phyloP scores from a whole-genome alignment of 345 rosid species.

The Camelina hispida region DNA sequence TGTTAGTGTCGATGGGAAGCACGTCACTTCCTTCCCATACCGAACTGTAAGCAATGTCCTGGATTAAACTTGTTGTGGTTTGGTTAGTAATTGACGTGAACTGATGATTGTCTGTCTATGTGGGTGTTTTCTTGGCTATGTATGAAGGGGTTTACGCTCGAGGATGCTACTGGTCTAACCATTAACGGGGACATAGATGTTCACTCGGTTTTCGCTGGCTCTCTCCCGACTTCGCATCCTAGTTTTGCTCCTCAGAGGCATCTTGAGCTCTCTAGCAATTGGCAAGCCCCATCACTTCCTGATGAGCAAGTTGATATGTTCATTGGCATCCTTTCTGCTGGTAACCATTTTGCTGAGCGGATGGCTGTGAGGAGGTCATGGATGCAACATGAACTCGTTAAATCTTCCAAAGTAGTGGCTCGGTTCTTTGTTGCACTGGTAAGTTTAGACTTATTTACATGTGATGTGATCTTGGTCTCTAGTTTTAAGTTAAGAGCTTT shows the following conservation, averaged over 20 bases:
- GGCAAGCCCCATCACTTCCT: conserved; percentile 76
- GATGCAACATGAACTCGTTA: conserved; percentile 80
- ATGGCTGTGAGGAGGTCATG: conserved; percentile 95
- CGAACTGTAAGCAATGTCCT: conserved; percentile 63
- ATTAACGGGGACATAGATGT: conserved; percentile 76
- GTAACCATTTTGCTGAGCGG: conserved; percentile 85
- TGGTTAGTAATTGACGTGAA: conserved; percentile 21
- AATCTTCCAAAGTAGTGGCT: conserved; percentile 77
- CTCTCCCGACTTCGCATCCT: conserved; percentile 77
- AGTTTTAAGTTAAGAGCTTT: background rate
- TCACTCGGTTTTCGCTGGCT: conserved; percentile 71
- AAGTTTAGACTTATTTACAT: conserved; percentile 29
- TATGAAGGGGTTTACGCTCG: conserved; percentile 78
- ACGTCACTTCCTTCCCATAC: conserved; percentile 81
- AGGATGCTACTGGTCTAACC: conserved; percentile 90
- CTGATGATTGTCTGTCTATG: conserved; percentile 1
- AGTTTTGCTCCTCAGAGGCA: conserved; percentile 74
- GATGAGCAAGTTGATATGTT: conserved; percentile 63
- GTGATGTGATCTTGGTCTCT: conserved; percentile 13
- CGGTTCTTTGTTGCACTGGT: conserved; percentile 91
- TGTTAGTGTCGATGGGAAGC: conserved; percentile 84
- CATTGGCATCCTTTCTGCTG: conserved; percentile 83
- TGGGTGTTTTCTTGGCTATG: conserved; percentile 19
- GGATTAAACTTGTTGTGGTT: background rate
- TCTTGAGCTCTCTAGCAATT: conserved; percentile 67